phyloP scores from a whole-genome alignment of 176 grass and related monocot species.

The Avena sativa region DNA sequence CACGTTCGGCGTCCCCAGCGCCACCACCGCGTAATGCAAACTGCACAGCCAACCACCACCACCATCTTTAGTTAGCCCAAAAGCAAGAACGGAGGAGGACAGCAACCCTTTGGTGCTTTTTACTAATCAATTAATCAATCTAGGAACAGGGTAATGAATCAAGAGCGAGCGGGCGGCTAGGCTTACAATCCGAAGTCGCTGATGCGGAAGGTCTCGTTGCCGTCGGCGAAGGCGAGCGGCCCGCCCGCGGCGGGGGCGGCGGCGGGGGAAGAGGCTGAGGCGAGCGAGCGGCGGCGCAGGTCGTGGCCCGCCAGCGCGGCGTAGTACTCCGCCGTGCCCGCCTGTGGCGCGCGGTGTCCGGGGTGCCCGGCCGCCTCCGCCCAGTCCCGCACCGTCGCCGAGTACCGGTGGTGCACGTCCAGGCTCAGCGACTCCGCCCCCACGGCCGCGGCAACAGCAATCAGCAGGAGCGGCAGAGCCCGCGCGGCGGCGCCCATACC shows the following conservation, averaged over 20 bases:
- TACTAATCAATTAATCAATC: neutral
- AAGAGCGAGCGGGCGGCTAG: neutral
- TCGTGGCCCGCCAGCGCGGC: slow-evolving; percentile 70
- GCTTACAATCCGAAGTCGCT: slow-evolving; percentile 81
- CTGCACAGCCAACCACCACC: slow-evolving; percentile 52
- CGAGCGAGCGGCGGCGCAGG: slow-evolving; percentile 65
- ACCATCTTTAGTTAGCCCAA: slow-evolving; percentile 40
- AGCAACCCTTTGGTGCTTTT: neutral
- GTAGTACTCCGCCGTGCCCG: slow-evolving; percentile 73
- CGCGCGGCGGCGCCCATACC: slow-evolving; percentile 38
- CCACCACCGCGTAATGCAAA: slow-evolving; percentile 84
- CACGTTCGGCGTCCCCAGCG: slow-evolving; percentile 86
- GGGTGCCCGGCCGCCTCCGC: slow-evolving; percentile 47
- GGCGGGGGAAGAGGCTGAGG: neutral
- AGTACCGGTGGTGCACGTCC: slow-evolving; percentile 94
- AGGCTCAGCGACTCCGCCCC: slow-evolving; percentile 53
- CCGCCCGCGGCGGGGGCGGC: neutral
- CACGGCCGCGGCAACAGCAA: neutral
- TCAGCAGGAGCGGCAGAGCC: slow-evolving; percentile 32
- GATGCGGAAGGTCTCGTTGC: slow-evolving; percentile 60
- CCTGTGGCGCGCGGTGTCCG: slow-evolving; percentile 48
- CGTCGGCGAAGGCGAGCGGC: slow-evolving; percentile 64
- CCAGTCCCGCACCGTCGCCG: slow-evolving; percentile 63
- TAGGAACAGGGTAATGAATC: neutral
- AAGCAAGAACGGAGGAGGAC: neutral